Evolutionary conservation across 768 basidiomycete genomes (phyloP), one percentile per base, ranked within the genome.

Genomic region (Chlorophyllum brunneum): DNA sequence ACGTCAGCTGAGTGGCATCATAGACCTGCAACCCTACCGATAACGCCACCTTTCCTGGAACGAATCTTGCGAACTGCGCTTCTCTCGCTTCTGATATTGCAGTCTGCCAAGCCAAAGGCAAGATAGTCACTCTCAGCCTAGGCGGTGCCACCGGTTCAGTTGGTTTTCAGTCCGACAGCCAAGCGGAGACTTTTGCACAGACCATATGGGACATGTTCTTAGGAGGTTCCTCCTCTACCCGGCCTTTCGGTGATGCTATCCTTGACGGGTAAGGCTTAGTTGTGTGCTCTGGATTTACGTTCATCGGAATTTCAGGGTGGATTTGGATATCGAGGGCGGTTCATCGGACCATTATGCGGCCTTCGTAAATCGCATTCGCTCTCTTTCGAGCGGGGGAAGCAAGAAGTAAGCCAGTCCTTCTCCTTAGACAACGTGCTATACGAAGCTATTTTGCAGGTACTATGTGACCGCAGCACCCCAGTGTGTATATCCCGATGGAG

Each of bases 251-350:
- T 22, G 65, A 58, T 54, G 88, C 86, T 2, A 75, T 88, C 44
- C 71, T 90, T 22, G 87, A 89, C 58, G 88, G 88, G 86, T 86
- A 53, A 55, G 67, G 11, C 22, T 40, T 24, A 20, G 45, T 49
- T 18, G 16, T 26, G 9, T 18, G 20, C 10, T 22, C 20, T 23
- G 26, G 6, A 48, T 9, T 34, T 13, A 27, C 20, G 15, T 51
- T 38, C 31, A 41, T 24, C 47, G 8, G 9, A 48, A 20, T 38
- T 54, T 2, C 48, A 82, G 79, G 24, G 66, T 88, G 56, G 87
- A 90, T 63, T 72, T 90, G 27, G 87, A 88, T 62, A 85, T 90
- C 56, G 86, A 89, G 66, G 79, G 81, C n/a, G 86, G 86, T 15
- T 64, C 69, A 15, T 73, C 73, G 20, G 62, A 66, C 4, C 67